Evolutionary conservation across 257 asterid genomes (phyloP).

Genomic region (Salvia rosmarinus): DNA sequence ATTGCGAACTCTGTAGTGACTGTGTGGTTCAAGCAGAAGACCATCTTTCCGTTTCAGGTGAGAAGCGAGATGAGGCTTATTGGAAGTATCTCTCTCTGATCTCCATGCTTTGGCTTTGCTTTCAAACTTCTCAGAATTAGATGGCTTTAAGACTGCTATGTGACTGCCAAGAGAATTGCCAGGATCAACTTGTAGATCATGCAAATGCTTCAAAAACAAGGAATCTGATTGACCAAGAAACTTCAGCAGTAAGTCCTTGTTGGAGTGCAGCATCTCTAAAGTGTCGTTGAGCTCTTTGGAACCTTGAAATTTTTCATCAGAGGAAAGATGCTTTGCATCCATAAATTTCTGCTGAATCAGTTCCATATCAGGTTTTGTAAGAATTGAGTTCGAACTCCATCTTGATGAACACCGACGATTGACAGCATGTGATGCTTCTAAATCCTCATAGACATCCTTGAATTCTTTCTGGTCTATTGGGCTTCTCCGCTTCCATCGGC

Average conservation of each 20-base stretch:
- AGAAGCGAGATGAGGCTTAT: conserved; percentile 38
- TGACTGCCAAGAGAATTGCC: conserved; percentile 47
- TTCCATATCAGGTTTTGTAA: conserved; percentile 56
- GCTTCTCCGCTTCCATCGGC: conserved; percentile 45
- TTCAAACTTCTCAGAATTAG: conserved; percentile 51
- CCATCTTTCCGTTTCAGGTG: conserved; percentile 70
- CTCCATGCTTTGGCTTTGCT: conserved; percentile 53
- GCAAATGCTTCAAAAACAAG: conserved; percentile 50
- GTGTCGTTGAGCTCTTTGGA: conserved; percentile 56
- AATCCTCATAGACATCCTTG: conserved; percentile 84
- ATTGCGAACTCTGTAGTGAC: conserved; percentile 46
- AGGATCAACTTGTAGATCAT: conserved; percentile 49
- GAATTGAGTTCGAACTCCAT: conserved; percentile 59
- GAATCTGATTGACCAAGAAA: conserved; percentile 58
- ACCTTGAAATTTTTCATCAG: conserved; percentile 50
- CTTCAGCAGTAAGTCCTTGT: conserved; percentile 50
- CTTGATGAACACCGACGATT: conserved; percentile 67
- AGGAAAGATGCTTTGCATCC: conserved; percentile 54
- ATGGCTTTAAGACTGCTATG: conserved; percentile 57
- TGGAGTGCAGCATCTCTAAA: conserved; percentile 57
- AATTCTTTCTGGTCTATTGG: conserved; percentile 60
- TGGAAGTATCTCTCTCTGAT: conserved; percentile 46
- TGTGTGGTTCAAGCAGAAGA: conserved; percentile 62
- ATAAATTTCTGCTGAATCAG: conserved; percentile 56
- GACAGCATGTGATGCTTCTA: conserved; percentile 75